Conservation (phyloP, 139 green algal species). For the Picochlorum sp. region DNA sequence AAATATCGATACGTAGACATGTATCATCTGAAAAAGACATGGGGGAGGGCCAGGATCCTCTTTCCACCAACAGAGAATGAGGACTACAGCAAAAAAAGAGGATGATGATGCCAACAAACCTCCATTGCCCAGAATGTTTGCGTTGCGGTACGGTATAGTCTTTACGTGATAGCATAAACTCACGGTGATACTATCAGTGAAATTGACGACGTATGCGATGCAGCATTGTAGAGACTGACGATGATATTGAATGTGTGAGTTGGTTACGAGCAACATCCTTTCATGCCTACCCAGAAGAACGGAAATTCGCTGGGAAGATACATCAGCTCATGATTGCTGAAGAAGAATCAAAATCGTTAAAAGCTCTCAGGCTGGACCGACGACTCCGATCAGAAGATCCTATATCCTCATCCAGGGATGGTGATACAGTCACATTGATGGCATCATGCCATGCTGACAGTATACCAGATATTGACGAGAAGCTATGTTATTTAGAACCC, state of each 20-base stretch:
- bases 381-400: not conserved
- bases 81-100: no score
- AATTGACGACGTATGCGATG: not conserved
- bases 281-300: constrained; percentile 42
- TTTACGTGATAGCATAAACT: no score
- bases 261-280: constrained; percentile 38
- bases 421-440: not conserved
- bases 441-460: not conserved
- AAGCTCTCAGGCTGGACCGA: constrained; percentile 13
- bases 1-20: no score
- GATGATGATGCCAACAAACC: no score
- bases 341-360: constrained; percentile 33
- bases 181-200: no score
- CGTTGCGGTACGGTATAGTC: no score
- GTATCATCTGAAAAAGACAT: no score
- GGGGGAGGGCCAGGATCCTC: no score
- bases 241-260: constrained; percentile 28
- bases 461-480: not conserved
- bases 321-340: constrained; percentile 40
- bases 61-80: no score
- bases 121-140: no score
- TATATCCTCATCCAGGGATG: not conserved
- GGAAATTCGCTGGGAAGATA: constrained; percentile 41
- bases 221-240: constrained; percentile 15
- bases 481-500: not conserved